Conservation (phyloP, 768 basidiomycete species). For the Termitomyces sp. region DNA sequence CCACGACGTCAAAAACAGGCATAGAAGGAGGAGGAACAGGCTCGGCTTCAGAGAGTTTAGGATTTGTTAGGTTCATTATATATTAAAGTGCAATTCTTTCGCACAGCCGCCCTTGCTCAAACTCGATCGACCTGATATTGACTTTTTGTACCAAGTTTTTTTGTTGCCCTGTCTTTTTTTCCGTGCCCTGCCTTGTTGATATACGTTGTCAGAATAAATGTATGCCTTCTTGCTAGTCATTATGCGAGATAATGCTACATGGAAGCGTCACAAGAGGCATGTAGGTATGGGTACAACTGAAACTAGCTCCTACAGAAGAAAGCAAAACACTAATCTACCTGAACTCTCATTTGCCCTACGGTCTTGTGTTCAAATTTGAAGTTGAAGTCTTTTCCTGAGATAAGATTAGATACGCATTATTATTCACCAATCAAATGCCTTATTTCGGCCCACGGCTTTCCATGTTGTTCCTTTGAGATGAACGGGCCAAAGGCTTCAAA, state of each 20-base stretch:
- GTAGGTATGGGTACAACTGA: not conserved
- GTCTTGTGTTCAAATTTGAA: not conserved
- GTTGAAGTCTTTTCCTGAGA: not conserved
- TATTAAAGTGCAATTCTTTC: slow-evolving; percentile 3
- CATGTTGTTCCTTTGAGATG: slow-evolving; percentile 5
- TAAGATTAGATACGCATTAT: slow-evolving; percentile 6
- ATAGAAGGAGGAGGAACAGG: slow-evolving; percentile 17
- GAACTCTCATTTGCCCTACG: not conserved
- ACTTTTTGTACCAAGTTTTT: slow-evolving; percentile 1
- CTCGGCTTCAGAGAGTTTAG: slow-evolving; percentile 2
- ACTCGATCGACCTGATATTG: slow-evolving; percentile 8
- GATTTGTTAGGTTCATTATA: slow-evolving; percentile 9
- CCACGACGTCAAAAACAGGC: slow-evolving; percentile 64
- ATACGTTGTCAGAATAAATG: not conserved
- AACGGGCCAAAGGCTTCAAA: slow-evolving; percentile 6
- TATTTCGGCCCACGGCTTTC: not conserved
- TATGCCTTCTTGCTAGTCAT: not conserved
- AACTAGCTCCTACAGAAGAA: not conserved
- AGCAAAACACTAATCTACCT: not conserved
- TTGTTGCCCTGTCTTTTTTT: not conserved
- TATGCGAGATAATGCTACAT: not conserved
- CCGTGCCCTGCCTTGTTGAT: not conserved
- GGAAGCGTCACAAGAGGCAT: not conserved
- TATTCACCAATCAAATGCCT: not conserved
- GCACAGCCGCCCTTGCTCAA: slow-evolving; percentile 7